Percentiles rank a stretch among this genome's conserved stretches.
These are phyloP conservation scores for Candida saitoana DNA, from an alignment of 805 yeast genomes.

Conservation along the genomic window DNA sequence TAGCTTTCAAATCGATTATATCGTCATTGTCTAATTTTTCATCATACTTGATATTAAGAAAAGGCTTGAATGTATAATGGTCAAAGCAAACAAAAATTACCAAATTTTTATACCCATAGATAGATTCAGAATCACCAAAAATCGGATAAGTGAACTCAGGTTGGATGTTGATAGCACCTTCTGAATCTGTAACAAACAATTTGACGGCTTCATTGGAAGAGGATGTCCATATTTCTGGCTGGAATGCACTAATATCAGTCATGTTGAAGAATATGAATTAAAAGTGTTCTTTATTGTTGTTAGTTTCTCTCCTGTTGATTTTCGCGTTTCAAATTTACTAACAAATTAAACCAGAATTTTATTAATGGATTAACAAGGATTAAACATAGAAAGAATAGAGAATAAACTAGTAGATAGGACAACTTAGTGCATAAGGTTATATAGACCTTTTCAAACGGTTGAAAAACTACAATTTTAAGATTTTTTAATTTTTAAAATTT, in stretches of 20 bases:
- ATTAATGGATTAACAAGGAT: too few relatives aligned
- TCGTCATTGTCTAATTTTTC: conserved; percentile 46
- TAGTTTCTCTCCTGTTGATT: too few relatives aligned
- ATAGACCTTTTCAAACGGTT: too few relatives aligned
- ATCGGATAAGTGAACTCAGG: conserved; percentile 90
- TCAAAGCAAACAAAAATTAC: conserved; percentile 68
- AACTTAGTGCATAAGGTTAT: too few relatives aligned
- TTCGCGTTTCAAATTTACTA: too few relatives aligned
- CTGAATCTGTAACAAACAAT: conserved; percentile 51
- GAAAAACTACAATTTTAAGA: too few relatives aligned
- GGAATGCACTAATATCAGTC: conserved; percentile 22
- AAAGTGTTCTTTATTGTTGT: neutral
- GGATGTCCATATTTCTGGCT: conserved; percentile 71
- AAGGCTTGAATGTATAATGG: conserved; percentile 67
- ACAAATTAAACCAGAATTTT: too few relatives aligned
- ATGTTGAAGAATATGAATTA: neutral
- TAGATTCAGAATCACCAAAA: conserved; percentile 85
- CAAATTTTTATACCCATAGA: conserved; percentile 77
- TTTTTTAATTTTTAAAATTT: too few relatives aligned
- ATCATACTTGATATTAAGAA: conserved; percentile 55
- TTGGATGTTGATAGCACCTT: conserved; percentile 54
- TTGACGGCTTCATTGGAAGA: conserved; percentile 67
- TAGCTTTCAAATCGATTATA: conserved; percentile 55
- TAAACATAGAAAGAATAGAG: too few relatives aligned
- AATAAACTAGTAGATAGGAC: too few relatives aligned